phyloP scores from a whole-genome alignment of 805 yeast genomes.

The Zygotorulaspora florentina region DNA sequence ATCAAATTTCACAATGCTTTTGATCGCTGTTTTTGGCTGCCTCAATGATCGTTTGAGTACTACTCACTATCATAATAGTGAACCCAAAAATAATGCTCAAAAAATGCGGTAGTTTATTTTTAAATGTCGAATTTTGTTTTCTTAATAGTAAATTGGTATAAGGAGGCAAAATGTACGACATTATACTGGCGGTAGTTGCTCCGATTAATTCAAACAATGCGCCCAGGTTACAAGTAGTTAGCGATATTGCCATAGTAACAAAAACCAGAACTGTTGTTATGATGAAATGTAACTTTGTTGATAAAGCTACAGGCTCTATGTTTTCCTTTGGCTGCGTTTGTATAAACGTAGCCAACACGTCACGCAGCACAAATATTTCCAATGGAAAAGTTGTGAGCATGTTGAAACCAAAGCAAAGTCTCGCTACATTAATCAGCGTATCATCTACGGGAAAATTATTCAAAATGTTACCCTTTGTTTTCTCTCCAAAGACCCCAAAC shows the following conservation, averaged over 20 bases:
- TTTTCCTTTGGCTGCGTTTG: conserved; percentile 1
- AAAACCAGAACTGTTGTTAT: conserved; percentile 65
- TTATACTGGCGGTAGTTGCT: conserved; percentile 84
- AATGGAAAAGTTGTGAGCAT: conserved; percentile 91
- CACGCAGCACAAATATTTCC: conserved; percentile 86
- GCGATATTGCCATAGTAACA: conserved; percentile 67
- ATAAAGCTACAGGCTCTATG: conserved; percentile 40
- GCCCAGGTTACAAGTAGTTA: conserved; percentile 83
- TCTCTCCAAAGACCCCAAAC: conserved; percentile 64
- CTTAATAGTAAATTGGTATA: conserved; percentile 71
- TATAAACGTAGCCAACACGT: conserved; percentile 61
- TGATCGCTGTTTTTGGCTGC: conserved; percentile 41
- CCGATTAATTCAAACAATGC: conserved; percentile 87
- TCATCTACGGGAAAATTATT: conserved; percentile 83
- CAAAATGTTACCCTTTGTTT: conserved; percentile 80
- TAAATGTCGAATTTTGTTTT: conserved; percentile 36
- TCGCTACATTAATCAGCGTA: conserved; percentile 72
- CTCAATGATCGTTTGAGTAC: conserved; percentile 61
- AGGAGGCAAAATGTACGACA: conserved; percentile 93
- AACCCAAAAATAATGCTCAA: conserved; percentile 68
- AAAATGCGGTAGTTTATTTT: conserved; percentile 53
- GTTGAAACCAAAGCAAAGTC: conserved; percentile 86
- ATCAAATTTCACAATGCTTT: conserved; percentile 44
- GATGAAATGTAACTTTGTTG: conserved; percentile 49
- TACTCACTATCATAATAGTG: conserved; percentile 73